Evolutionary conservation across 2,329 filamentous ascomycete species (phyloP).

Genomic region (Beauveria rudraprayagi): DNA sequence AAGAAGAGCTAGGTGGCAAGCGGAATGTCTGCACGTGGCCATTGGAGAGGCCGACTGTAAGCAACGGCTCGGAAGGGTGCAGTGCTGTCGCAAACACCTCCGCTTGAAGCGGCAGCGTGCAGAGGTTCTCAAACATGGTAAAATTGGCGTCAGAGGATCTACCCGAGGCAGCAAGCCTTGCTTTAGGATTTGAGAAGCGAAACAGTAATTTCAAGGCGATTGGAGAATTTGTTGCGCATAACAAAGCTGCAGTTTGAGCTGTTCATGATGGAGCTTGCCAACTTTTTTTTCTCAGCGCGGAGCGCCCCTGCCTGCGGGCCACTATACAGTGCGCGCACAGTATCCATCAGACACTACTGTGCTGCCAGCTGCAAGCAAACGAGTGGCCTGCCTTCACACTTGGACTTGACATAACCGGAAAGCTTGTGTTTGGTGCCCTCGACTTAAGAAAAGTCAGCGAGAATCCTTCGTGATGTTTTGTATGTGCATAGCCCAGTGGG

Average conservation of each 20-base stretch:
- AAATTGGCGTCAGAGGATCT: background rate
- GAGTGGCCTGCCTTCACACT: background rate
- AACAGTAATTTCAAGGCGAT: background rate
- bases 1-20: slow-evolving; percentile 48
- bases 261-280: background rate
- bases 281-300: background rate
- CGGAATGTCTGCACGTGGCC: slow-evolving; percentile 83
- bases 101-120: slow-evolving; percentile 74
- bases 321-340: slow-evolving; percentile 3
- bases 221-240: background rate
- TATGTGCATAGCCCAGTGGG: background rate
- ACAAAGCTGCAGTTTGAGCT: background rate
- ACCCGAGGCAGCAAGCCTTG: background rate
- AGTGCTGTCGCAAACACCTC: slow-evolving; percentile 86
- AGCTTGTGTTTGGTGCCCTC: no score
- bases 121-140: slow-evolving; percentile 82
- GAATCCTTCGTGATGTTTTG: background rate
- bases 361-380: background rate
- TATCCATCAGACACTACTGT: background rate
- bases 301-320: background rate
- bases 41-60: slow-evolving; percentile 76
- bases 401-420: no score
- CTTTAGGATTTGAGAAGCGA: background rate
- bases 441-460: no score
- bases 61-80: slow-evolving; percentile 74